phyloP scores from a whole-genome alignment of 75 land plant genomes.

The Cunninghamia lanceolata region DNA sequence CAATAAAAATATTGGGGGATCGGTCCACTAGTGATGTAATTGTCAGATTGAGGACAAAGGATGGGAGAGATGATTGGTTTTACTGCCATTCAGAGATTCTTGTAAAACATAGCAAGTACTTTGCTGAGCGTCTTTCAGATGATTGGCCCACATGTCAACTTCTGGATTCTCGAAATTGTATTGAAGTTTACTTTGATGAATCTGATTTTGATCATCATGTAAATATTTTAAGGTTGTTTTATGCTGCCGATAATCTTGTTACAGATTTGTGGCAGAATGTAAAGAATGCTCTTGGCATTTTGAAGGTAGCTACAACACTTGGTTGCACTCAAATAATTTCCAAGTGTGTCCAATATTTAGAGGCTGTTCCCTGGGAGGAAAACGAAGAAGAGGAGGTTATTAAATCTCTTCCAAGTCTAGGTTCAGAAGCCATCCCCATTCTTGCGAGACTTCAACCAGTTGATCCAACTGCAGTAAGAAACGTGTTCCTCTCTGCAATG shows the following conservation, averaged over 20 bases:
- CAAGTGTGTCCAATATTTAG: constrained; percentile 60
- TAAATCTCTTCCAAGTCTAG: constrained; percentile 35
- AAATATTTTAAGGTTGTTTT: constrained; percentile 50
- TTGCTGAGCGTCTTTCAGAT: constrained; percentile 45
- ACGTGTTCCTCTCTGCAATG: constrained; percentile 62
- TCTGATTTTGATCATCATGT: constrained; percentile 54
- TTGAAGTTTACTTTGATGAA: constrained; percentile 47
- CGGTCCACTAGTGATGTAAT: constrained; percentile 53
- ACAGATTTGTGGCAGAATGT: constrained; percentile 57
- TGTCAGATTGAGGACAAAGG: constrained; percentile 36
- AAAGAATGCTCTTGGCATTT: constrained; percentile 53
- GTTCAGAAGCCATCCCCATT: constrained; percentile 56
- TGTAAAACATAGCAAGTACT: constrained; percentile 42
- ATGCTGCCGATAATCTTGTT: constrained; percentile 28
- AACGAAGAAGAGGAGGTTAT: constrained; percentile 71
- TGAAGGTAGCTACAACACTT: constrained; percentile 46
- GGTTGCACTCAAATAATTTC: constrained; percentile 43
- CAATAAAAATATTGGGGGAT: constrained; percentile 41
- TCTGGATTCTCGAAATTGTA: constrained; percentile 31
- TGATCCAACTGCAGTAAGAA: constrained; percentile 29
- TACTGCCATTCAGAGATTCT: constrained; percentile 55
- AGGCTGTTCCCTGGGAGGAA: constrained; percentile 80
- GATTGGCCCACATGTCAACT: constrained; percentile 22
- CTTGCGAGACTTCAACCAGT: constrained; percentile 59
- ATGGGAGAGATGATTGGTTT: constrained; percentile 48